phyloP scores from a whole-genome alignment of 2,329 filamentous ascomycete species.

The Fonsecaea monophora region DNA sequence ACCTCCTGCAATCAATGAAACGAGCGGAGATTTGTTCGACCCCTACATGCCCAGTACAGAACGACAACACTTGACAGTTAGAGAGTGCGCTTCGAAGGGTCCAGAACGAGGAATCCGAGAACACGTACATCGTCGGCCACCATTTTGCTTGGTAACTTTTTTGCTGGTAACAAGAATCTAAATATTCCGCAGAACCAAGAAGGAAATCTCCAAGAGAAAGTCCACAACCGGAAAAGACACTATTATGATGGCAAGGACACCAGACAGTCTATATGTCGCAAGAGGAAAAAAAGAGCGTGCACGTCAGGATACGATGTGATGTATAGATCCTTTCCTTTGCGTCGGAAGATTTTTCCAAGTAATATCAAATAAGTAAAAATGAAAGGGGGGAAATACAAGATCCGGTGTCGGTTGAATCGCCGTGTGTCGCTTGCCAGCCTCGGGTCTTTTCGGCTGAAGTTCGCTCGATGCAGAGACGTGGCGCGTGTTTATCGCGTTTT shows the following conservation, averaged over 20 bases:
- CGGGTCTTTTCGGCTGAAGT: conserved; percentile 6
- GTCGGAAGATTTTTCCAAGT: background rate
- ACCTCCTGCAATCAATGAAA: conserved; percentile 60
- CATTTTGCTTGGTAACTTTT: conserved; percentile 18
- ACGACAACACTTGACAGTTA: background rate
- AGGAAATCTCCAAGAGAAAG: background rate
- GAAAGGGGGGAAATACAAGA: background rate
- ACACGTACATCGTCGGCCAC: conserved; percentile 27
- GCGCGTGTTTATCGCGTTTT: background rate
- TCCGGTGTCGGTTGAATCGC: conserved; percentile 4
- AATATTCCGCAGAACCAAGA: background rate
- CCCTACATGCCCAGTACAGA: conserved; percentile 7
- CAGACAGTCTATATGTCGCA: background rate
- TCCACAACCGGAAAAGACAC: background rate
- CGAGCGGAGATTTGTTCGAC: conserved; percentile 43
- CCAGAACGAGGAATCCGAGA: background rate
- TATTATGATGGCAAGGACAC: background rate
- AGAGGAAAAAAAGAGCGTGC: background rate
- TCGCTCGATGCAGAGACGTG: background rate
- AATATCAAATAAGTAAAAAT: background rate
- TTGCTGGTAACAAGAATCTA: background rate
- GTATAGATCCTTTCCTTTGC: background rate
- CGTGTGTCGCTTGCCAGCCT: conserved; percentile 1
- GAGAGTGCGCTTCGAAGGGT: background rate
- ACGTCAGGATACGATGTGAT: background rate